Base-by-base conservation (phyloP, 768 basidiomycete genomes). In the Guyanaporus albipodus region DNA sequence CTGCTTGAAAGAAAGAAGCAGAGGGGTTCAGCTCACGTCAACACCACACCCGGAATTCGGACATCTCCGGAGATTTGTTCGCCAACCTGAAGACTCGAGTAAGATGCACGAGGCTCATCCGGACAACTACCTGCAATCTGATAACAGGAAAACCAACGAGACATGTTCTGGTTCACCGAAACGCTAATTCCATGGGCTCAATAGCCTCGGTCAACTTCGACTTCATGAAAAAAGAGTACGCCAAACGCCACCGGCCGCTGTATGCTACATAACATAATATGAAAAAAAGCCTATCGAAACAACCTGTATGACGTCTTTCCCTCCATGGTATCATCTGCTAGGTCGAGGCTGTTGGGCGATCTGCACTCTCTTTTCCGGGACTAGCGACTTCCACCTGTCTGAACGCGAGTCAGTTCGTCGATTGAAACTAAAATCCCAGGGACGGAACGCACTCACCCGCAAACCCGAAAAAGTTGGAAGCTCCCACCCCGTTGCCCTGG, bases 351-450 rank as follows among this genome's bases (percentile, higher is more conserved):
- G 54, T 17, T 51, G 43, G 37, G 49, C 42, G 24, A 59, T 57
- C 35, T 57, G 55, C 19, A 62, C 53, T 35, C 23, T 53, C 46
- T 52, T 59, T 17, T 50, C 49, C 1, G 62, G 53, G 6, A 39
- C 35, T 33, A 55, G 14, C 6, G 56, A 49, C 32, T 52, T 62
- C 62, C 60, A 63, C 46, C 48, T 63, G 29, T 62, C 62, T 64
- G 27, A 29, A 32, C 4, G 8, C 34, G 19, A 10, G 26, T 46
- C 15, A 31, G 10, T 9, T 32, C n/a, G 6, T 32, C 4, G 15
- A 19, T 26, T 14, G 6, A 27, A 11, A n/a, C 31, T 5, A 23
- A 48, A 15, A 15, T n/a, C n/a, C n/a, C n/a, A n/a, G n/a, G n/a
- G n/a, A n/a, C n/a, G n/a, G n/a, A n/a, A n/a, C n/a, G n/a, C n/a